These are phyloP conservation scores for Saturnispora halmiae DNA, from an alignment of 805 yeast genomes.

Conservation along the genomic window DNA sequence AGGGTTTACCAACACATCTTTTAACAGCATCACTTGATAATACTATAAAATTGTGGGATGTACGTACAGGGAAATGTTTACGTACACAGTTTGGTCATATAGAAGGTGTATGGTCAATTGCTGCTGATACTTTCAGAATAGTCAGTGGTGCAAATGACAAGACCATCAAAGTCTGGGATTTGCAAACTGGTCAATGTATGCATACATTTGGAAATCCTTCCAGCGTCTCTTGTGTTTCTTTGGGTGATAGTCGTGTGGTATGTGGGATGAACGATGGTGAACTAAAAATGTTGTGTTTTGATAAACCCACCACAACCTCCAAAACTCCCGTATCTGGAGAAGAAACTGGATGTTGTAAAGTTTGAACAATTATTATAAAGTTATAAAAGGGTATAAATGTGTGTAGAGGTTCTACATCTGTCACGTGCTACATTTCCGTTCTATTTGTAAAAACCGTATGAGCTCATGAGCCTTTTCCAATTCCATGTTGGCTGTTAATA, in stretches of 20 bases:
- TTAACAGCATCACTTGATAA: slow-evolving; percentile 85
- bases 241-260: slow-evolving; percentile 83
- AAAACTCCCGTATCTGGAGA: background rate
- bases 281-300: slow-evolving; percentile 80
- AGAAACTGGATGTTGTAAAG: background rate
- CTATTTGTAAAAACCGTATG: slow-evolving; percentile 1
- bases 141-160: slow-evolving; percentile 94
- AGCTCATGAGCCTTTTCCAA: background rate
- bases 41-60: slow-evolving; percentile 90
- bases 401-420: too few species aligned
- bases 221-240: slow-evolving; percentile 60
- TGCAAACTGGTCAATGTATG: slow-evolving; percentile 88
- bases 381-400: background rate
- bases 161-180: slow-evolving; percentile 86
- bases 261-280: slow-evolving; percentile 86
- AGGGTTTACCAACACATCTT: slow-evolving; percentile 67
- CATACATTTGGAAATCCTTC: slow-evolving; percentile 78
- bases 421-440: background rate
- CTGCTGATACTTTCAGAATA: slow-evolving; percentile 91
- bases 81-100: slow-evolving; percentile 96
- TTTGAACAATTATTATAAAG: background rate
- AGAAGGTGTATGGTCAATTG: slow-evolving; percentile 96
- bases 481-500: background rate
- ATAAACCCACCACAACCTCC: slow-evolving; percentile 19
- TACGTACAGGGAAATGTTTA: slow-evolving; percentile 75